These are phyloP conservation scores for Hyphopichia buzzinii DNA, from an alignment of 1,139 yeast species.

Conservation along the genomic window DNA sequence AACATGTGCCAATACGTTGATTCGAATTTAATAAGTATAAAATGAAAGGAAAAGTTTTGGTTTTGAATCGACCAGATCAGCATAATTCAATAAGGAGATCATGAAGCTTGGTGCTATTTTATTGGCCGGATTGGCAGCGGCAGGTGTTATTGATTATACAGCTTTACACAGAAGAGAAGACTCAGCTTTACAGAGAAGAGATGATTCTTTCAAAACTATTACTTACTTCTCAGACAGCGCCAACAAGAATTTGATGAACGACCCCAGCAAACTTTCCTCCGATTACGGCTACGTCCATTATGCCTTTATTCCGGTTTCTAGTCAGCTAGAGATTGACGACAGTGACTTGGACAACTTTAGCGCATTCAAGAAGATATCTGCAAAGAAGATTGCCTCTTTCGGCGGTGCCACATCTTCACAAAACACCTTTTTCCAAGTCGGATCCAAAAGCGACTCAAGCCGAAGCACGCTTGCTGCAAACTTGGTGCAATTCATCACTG, in stretches of 20 bases:
- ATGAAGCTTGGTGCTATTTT: neutral
- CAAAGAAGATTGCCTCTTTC: conserved; percentile 13
- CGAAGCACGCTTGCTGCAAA: conserved; percentile 15
- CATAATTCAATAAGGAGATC: neutral
- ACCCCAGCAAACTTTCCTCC: conserved; percentile 12
- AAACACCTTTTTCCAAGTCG: conserved; percentile 8
- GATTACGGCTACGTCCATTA: conserved; percentile 11
- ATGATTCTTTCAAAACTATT: conserved; percentile 11
- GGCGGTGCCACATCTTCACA: conserved; percentile 13
- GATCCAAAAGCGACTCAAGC: conserved; percentile 8
- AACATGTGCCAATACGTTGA: neutral
- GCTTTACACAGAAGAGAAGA: neutral
- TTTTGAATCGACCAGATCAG: neutral
- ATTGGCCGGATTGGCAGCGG: neutral
- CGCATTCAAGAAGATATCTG: conserved; percentile 9
- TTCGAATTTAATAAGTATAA: neutral
- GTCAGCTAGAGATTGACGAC: conserved; percentile 11
- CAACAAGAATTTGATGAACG: conserved; percentile 7
- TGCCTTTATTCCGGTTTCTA: conserved; percentile 13
- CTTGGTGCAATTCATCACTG: conserved; percentile 12
- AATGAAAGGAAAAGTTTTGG: neutral
- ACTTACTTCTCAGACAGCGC: conserved; percentile 16
- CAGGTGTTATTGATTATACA: neutral
- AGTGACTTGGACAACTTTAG: conserved; percentile 1
- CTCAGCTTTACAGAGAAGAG: neutral